phyloP scores from a whole-genome alignment of 108 stramenopile species.

The Fragilaria crotonensis region DNA sequence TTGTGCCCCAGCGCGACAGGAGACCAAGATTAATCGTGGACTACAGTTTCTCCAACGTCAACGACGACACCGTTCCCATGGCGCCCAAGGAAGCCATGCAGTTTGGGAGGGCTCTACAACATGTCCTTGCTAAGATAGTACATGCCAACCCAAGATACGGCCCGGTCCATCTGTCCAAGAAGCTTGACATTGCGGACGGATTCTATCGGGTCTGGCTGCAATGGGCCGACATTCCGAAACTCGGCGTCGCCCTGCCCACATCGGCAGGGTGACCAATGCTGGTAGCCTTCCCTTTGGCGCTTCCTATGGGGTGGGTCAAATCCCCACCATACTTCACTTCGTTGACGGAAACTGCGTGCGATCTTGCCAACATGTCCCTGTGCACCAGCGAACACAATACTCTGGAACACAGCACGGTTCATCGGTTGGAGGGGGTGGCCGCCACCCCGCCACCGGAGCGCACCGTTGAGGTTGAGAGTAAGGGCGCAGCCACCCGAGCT shows the following conservation, averaged over 20 bases:
- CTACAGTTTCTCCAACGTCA: conserved; percentile 20
- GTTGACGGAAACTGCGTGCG: no score
- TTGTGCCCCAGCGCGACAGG: conserved; percentile 25
- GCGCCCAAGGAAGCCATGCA: conserved; percentile 7
- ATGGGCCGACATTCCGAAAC: background rate
- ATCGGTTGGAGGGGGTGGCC: no score
- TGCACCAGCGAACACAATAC: no score
- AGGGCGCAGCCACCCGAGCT: no score
- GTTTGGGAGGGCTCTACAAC: background rate
- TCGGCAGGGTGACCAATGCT: background rate
- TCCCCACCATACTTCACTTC: conserved; percentile 35
- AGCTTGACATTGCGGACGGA: conserved; percentile 14
- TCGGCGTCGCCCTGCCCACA: conserved; percentile 4
- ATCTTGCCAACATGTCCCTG: no score
- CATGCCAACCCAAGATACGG: conserved; percentile 1
- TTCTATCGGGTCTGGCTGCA: conserved; percentile 7
- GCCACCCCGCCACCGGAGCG: no score
- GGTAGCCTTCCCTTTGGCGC: conserved; percentile 1
- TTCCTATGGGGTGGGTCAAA: conserved; percentile 35
- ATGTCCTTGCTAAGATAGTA: background rate
- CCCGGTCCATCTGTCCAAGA: conserved; percentile 11
- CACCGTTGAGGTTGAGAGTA: no score
- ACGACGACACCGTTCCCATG: background rate
- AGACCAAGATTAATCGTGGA: conserved; percentile 23
- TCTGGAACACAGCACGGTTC: no score